Evolutionary conservation across 768 basidiomycete species (phyloP).

Genomic region (Macrolepiota albuminosa): DNA sequence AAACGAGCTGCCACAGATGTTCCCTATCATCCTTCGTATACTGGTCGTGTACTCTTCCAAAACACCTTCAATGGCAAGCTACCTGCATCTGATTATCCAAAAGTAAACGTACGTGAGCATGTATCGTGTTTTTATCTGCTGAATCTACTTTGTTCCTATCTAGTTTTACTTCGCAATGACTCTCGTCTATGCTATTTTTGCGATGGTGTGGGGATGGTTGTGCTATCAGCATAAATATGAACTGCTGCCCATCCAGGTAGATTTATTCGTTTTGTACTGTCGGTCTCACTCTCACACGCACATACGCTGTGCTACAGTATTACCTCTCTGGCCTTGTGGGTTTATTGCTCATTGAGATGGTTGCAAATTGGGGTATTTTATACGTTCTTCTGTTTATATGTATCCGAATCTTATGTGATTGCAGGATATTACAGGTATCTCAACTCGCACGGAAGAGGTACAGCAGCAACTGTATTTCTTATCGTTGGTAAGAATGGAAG

Average conservation of each 20-base stretch:
- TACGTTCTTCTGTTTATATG: neutral
- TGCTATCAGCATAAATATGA: slow-evolving; percentile 81
- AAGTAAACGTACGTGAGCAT: slow-evolving; percentile 71
- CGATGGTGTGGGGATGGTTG: slow-evolving; percentile 72
- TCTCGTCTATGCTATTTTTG: slow-evolving; percentile 69
- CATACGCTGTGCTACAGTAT: slow-evolving; percentile 42
- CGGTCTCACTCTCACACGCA: neutral
- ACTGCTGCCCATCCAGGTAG: slow-evolving; percentile 82
- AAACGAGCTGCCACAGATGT: slow-evolving; percentile 44
- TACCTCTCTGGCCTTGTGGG: slow-evolving; percentile 88
- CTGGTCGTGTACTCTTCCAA: slow-evolving; percentile 76
- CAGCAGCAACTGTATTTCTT: slow-evolving; percentile 82
- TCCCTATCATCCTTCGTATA: slow-evolving; percentile 71
- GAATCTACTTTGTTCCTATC: slow-evolving; percentile 1
- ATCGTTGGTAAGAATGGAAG: slow-evolving; percentile 67
- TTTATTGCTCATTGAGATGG: slow-evolving; percentile 90
- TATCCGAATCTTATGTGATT: neutral
- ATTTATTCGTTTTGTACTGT: neutral
- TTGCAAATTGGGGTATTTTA: slow-evolving; percentile 77
- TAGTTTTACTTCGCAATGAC: slow-evolving; percentile 90
- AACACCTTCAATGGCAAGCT: slow-evolving; percentile 88
- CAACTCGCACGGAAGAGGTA: slow-evolving; percentile 76
- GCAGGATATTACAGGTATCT: slow-evolving; percentile 91
- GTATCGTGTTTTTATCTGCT: neutral
- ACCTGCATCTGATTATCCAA: slow-evolving; percentile 93